A percentile compares a stretch with the other conserved stretches of the same genome.
These are phyloP conservation scores for Eucommia ulmoides DNA, from an alignment of 257 asterid species.

Conservation along the genomic window DNA sequence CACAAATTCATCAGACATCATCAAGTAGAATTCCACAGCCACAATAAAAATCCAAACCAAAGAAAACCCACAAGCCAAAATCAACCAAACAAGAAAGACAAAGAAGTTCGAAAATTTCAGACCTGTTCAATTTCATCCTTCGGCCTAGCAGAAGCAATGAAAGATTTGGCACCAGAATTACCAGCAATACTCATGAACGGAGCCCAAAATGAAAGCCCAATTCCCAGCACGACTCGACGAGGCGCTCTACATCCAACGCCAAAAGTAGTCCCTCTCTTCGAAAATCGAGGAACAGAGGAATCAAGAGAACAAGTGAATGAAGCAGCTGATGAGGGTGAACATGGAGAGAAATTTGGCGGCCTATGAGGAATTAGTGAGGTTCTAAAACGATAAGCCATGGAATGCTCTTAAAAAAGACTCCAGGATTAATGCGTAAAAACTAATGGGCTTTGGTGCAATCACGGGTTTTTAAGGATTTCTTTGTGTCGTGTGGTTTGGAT, in stretches of 20 bases:
- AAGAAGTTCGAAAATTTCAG: background rate
- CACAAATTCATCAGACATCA: background rate
- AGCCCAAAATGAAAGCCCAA: constrained; percentile 54
- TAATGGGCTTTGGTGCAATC: background rate
- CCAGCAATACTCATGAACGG: constrained; percentile 47
- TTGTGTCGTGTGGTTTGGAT: background rate
- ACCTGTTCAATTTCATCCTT: constrained; percentile 64
- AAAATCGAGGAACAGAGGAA: constrained; percentile 10
- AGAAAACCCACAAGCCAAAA: background rate
- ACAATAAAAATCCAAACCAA: no score
- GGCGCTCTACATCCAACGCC: constrained; percentile 20
- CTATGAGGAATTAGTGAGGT: constrained; percentile 22
- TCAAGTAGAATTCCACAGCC: no score
- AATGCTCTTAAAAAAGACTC: constrained; percentile 1
- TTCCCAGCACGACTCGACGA: constrained; percentile 50
- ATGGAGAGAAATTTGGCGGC: constrained; percentile 18
- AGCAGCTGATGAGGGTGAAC: constrained; percentile 10
- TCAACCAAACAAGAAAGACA: background rate
- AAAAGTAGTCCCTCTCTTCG: constrained; percentile 13
- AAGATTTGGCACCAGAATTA: constrained; percentile 36
- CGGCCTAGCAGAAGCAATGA: constrained; percentile 72
- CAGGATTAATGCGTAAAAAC: background rate
- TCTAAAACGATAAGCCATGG: constrained; percentile 35
- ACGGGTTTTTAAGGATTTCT: background rate
- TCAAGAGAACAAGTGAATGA: constrained; percentile 15